Evolutionary conservation across 768 basidiomycete genomes (phyloP), one percentile per base, ranked within the genome.

Genomic region (Wakefieldia striispora): DNA sequence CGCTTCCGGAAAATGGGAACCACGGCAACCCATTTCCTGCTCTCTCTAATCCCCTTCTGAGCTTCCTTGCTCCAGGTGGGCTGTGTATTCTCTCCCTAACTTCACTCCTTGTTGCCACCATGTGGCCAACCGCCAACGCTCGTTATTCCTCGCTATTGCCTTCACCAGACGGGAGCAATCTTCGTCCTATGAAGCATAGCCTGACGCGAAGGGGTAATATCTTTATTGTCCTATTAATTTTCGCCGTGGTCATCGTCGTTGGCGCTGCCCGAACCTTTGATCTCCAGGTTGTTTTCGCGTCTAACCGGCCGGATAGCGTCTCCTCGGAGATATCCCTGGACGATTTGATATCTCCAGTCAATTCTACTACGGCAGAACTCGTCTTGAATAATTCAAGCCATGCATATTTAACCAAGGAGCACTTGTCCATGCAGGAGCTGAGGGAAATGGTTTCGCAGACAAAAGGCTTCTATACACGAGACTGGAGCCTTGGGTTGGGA

Each of bases 401-500:
- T 45, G 19, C n/a, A n/a, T 35, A 31, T 39, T 40, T 44, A 33
- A 33, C 17, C 14, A 51, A 54, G 14, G 59, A 64, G 24, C 43
- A 59, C 12, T 52, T 66, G 39, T 63, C 61, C 42, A 42, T 61
- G 24, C 62, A 70, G 33, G 64, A 71, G 27, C 49, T 76, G 5
- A 53, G 58, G 21, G 56, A 50, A n/a, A 62, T 75, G 61, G 67
- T 73, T 2, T 54, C 60, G 12, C 60, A 55, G 41, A 76, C 74
- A 7, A 65, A 67, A 34, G 74, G 74, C 16, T 76, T 67, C 47
- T 75, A 68, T 45, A 58, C 63, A 7, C 66, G 75, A 26, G 74
- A 77, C 31, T 75, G 63, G 57, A 75, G 72, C 55, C 61, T 74
- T 8, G 72, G 73, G 16, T 54, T 75, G n/a, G 75, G 75, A 3